Percentiles rank a stretch among this genome's conserved stretches.
These are phyloP conservation scores for Eucalyptus tenuipes DNA, from an alignment of 345 rosid genomes.

Conservation along the genomic window DNA sequence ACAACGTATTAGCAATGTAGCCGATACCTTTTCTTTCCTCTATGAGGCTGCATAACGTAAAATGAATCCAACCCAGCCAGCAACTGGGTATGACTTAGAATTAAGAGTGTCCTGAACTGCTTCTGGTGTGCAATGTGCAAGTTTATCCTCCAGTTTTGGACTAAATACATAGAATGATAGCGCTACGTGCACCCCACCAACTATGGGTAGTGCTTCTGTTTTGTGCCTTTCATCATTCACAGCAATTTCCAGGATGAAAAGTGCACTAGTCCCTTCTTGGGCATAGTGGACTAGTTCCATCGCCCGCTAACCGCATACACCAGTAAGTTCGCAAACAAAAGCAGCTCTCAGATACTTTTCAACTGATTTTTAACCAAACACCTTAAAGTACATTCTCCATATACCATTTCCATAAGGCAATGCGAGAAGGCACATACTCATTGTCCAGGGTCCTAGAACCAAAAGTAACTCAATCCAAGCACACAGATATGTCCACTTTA, in stretches of 20 bases:
- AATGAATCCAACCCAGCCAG: not conserved
- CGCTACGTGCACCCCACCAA: not conserved
- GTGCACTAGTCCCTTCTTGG: not conserved
- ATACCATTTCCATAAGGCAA: not conserved
- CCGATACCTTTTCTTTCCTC: not conserved
- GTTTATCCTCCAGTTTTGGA: not conserved
- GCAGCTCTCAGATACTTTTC: not conserved
- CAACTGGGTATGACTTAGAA: not conserved
- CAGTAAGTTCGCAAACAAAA: not conserved
- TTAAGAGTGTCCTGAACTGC: not conserved
- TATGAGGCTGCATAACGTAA: not conserved
- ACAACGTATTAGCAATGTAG: not conserved
- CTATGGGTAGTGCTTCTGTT: not conserved
- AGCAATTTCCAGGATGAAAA: not conserved
- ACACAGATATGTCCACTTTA: not conserved
- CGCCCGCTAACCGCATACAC: not conserved
- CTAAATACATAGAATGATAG: not conserved
- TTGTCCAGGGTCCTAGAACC: not conserved
- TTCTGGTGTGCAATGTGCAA: not conserved
- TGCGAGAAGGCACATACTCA: not conserved
- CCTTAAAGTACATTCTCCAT: not conserved
- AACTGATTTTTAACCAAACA: not conserved
- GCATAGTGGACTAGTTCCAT: not conserved
- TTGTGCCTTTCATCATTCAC: not conserved
- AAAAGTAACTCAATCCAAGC: not conserved